These are phyloP conservation scores for Clarireedia sp. DNA, from an alignment of 2,329 filamentous ascomycete genomes.

Conservation along the genomic window DNA sequence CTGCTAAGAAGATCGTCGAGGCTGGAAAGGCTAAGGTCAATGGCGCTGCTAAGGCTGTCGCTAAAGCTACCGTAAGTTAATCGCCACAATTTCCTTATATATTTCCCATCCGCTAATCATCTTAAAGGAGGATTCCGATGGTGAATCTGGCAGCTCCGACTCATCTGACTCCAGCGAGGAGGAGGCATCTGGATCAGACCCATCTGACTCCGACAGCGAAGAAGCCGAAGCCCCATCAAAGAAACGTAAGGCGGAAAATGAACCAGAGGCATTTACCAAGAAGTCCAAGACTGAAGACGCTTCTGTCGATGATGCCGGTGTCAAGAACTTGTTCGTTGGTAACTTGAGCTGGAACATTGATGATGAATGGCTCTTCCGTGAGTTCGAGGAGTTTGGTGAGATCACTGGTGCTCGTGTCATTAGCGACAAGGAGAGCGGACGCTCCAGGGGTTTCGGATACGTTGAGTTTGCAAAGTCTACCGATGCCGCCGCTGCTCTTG, in stretches of 20 bases:
- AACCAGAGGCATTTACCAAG: conserved; percentile 37
- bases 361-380: conserved; percentile 61
- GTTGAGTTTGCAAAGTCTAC: conserved; percentile 57
- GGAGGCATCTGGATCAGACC: conserved; percentile 20
- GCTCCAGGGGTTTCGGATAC: conserved; percentile 68
- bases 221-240: conserved; percentile 36
- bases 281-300: conserved; percentile 42
- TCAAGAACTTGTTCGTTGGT: conserved; percentile 62
- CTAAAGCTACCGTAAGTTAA: conserved; percentile 27
- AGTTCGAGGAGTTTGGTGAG: conserved; percentile 63
- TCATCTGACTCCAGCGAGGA: conserved; percentile 16
- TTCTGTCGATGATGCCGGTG: conserved; percentile 33
- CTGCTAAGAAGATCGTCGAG: conserved; percentile 22
- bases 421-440: conserved; percentile 57
- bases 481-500: conserved; percentile 55
- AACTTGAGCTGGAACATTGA: conserved; percentile 71
- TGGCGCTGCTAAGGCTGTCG: conserved; percentile 24
- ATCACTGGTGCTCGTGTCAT: conserved; percentile 57
- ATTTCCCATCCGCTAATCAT: neutral
- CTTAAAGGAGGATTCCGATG: neutral
- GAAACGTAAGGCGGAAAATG: conserved; percentile 52
- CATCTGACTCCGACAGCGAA: conserved; percentile 16
- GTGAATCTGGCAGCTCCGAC: conserved; percentile 10
- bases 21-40: conserved; percentile 25
- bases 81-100: neutral